Evolutionary conservation across 192 early-diverging fungal genomes (phyloP), one percentile per base, ranked within the genome.

Genomic region (Martensiomyces pterosporus): DNA sequence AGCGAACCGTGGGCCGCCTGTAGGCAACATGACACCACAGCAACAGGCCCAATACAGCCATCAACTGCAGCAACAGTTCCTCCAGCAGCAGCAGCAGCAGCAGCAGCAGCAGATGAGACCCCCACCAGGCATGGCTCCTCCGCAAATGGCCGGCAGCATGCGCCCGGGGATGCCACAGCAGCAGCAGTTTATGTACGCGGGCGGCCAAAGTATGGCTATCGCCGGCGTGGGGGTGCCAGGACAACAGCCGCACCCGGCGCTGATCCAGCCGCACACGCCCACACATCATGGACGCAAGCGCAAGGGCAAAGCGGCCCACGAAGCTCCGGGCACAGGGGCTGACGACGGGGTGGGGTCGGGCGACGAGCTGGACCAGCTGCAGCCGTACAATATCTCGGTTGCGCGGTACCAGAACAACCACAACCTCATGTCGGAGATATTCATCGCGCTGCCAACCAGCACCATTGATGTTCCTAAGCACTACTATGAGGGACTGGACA

Each of bases 381-480:
- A 65, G 51, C 62, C 69, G 18, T 60, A 56, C 15, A 61, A 18
- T 9, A 52, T 73, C 9, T 60, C 69, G 15, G 40, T 73, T 19
- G 40, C 41, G 18, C 48, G 69, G 37, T 73, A 73, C 49, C 69
- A 73, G 36, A 56, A 65, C 45, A 73, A 65, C 54, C 69, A 73
- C 47, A 65, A 48, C 22, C 9, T 73, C 37, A 65, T 73, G 69
- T 48, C 69, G 4, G 69, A 73, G 29, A 47, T 73, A 3, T 73
- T 73, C 24, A 47, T 73, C 0, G 69, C 69, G n/a, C 34, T 73
- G 35, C 69, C 69, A 2, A 60, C 57, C 0, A 73, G 69, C 58
- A 60, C 57, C 2, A 52, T 65, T 16, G 49, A 38, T 12, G n/a
- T 47, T 5, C 62, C 62, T 22, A 50, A 49, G 42, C 69, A 65